Evolutionary conservation across 345 rosid genomes (phyloP), one percentile per base, ranked within the genome.

Genomic region (Eucalyptus decipiens): DNA sequence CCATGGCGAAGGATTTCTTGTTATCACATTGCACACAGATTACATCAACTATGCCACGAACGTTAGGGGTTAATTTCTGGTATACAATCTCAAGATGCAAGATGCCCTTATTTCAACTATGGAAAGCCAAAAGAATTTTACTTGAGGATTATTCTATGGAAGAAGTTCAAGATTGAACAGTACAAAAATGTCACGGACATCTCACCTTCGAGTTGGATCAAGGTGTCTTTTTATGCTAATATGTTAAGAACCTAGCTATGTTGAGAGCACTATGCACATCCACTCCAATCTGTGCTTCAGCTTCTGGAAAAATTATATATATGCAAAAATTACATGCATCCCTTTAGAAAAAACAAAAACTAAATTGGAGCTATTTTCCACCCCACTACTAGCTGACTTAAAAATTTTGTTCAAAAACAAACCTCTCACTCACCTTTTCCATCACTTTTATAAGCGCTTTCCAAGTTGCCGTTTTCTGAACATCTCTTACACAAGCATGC

Each of bases 271-370:
- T 92, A 88, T 95, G 94, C 24, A 93, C 95, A 88, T 90, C 91
- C 2, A 76, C 34, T 67, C 90, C 89, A 54, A 97, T 94, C 93
- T 97, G 99, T 65, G 98, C 99, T 85, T 97, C 98, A 15, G 97
- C 98, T 94, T 95, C n/a, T n/a, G n/a, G n/a, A 37, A 37, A 37
- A 4, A 37, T 37, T 6, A 52, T 9, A 9, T 19, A 52, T 19
- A 5, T 6, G 56, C n/a, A 24, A 5, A 14, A 24, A 24, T 10
- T 58, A 5, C 30, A 58, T 11, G 14, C n/a, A 58, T 58, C 14
- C 62, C 65, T 58, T 58, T 10, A 24, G n/a, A 24, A 24, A 6
- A 58, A 58, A 23, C 5, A 58, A 58, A 58, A 56, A 5, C 14
- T 58, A 24, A 58, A 58, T 24, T 24, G 65, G 65, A 24, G 65